Base-by-base conservation (phyloP, 2,329 filamentous ascomycete species). In the Rhynchosporium agropyri region DNA sequence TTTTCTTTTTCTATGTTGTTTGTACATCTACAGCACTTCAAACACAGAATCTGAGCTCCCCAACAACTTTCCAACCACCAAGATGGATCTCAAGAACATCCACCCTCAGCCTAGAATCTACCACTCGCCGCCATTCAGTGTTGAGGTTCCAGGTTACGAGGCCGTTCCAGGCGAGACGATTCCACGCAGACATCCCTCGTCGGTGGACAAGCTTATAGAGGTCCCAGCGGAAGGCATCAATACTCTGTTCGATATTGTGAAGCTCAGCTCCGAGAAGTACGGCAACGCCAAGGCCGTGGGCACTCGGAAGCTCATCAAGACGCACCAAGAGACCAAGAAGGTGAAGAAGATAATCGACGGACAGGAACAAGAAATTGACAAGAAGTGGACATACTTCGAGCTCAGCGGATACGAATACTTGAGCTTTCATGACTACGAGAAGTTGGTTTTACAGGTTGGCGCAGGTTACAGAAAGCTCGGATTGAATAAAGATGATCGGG, bases 301-400 rank as follows among this genome's bases (percentile, higher is more conserved):
- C 65, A 87, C 84, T 70, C 87, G 91, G 67, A 88, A 84, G 75
- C 82, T 95, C 64, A 78, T 96, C 77, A 84, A 89, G 76, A 89
- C 87, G 42, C 91, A 95, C 76, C 83, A 88, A 70, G 91, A 96
- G 79, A 90, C 86, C 72, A 96, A 94, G 82, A 94, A 92, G 82
- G 80, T 96, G 75, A 95, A 94, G 84, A 95, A 93, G 83, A 83
- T 92, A 63, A 80, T 96, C 50, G 90, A 95, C 75, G 91, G 91
- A 68, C 83, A 88, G 72, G 89, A 94, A 81, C 79, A 84, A 72
- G 85, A 92, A 77, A 84, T 93, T 33, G 89, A 94, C 76, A 96
- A 96, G 85, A 84, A 91, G 73, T 96, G 91, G 91, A 89, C 88
- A 62, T 96, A 90, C 78, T 95, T 91, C 75, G 91, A 96, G 80